Evolutionary conservation across 148 eudicot species (phyloP).

Genomic region (Rhododendron ferrugineum): DNA sequence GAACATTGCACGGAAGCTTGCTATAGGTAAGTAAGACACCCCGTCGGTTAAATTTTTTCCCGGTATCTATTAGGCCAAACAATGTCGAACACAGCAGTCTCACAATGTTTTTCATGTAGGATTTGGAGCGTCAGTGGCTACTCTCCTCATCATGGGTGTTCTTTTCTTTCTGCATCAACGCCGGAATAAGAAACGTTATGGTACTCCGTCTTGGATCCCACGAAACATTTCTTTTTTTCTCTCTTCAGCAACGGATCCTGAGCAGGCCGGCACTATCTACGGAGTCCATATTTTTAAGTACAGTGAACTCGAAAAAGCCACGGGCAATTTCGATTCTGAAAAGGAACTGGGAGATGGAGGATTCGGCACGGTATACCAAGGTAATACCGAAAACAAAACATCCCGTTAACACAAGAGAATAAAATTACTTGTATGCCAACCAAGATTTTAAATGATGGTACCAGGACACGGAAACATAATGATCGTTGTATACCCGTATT

Average conservation of each 20-base stretch:
- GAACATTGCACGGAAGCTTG: not conserved
- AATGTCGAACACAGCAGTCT: not conserved
- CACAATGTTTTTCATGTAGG: slow-evolving; percentile 10
- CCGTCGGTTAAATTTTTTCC: not conserved
- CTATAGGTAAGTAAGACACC: slow-evolving; percentile 20
- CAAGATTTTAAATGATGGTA: no score
- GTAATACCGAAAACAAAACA: slow-evolving; percentile 21
- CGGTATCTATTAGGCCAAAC: not conserved
- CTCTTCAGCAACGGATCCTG: slow-evolving; percentile 13
- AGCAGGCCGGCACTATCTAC: slow-evolving; percentile 18
- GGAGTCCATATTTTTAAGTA: slow-evolving; percentile 48
- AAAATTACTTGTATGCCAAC: not conserved
- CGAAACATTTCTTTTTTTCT: slow-evolving; percentile 5
- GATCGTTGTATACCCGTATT: no score
- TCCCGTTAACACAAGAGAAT: not conserved
- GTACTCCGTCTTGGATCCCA: not conserved
- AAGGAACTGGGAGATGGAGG: slow-evolving; percentile 76
- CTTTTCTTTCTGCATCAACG: not conserved
- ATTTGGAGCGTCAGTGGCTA: slow-evolving; percentile 4
- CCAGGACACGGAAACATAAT: no score
- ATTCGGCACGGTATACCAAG: slow-evolving; percentile 63
- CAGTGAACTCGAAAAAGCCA: slow-evolving; percentile 51
- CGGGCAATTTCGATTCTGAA: slow-evolving; percentile 40
- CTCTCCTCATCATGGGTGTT: slow-evolving; percentile 1
- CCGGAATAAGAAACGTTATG: slow-evolving; percentile 2